Base-by-base conservation (phyloP, 2,329 filamentous ascomycete genomes). In the Zymoseptoria brevis region DNA sequence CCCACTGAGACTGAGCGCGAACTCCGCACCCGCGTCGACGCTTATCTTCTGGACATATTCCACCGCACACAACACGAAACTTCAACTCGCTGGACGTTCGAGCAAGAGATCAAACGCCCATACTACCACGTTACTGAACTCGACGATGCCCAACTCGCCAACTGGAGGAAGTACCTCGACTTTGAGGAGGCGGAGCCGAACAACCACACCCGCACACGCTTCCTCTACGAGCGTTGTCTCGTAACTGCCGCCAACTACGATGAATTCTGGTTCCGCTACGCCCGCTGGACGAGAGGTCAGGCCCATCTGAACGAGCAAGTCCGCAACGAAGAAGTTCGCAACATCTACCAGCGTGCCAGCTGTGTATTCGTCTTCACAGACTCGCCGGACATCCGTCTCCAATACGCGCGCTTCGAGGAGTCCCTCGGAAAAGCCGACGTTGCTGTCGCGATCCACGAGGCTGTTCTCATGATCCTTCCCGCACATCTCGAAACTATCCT, bases 221-320 rank as follows among this genome's bases (percentile, higher is more conserved):
- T 94, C 70, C 77, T 99, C 30, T 97, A 99, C 72, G 94, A 99
- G 77, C 87, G 94, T 55, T 97, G 92, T 68, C 76, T 99, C 56
- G 90, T 96, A 41, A 93, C 90, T 0, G 95, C 90, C 69, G 93
- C 94, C 16, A 88, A 95, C 66, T 96, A 99, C 71, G 93, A 97
- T 54, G 93, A 97, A 71, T 96, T 97, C 74, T 99, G 94, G 94
- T 85, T 96, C 69, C 88, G 94, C n/a, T 99, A 96, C 74, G 90
- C 88, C 16, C 82, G 93, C 49, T 99, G 94, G 94, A 96, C 96
- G 89, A 81, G 83, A 60, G 85, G 85, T 0, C 89, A 96, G 71
- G 76, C 84, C 1, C 85, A 81, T 66, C 96, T 95, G 73, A 86
- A 91, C 52, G 90, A 96, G 72, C 92, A 96, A 71, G 87, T 93